Percentiles rank a stretch among this genome's conserved stretches.
These are phyloP conservation scores for Hypomyces perniciosus DNA, from an alignment of 2,329 filamentous ascomycete genomes.

Conservation along the genomic window DNA sequence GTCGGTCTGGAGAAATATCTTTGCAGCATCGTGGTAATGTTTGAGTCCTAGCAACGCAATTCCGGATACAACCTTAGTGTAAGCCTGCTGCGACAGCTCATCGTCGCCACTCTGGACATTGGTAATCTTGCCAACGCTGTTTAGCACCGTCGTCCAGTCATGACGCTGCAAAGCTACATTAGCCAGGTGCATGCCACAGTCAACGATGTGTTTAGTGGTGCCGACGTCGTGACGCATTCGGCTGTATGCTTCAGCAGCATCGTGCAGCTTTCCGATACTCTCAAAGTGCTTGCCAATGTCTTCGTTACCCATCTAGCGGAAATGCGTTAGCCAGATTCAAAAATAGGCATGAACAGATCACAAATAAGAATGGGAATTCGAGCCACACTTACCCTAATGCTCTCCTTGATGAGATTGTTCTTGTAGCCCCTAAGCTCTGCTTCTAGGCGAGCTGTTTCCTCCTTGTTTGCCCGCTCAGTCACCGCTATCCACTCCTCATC, in stretches of 20 bases:
- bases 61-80: conserved; percentile 47
- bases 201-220: conserved; percentile 73
- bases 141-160: conserved; percentile 67
- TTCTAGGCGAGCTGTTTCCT: conserved; percentile 71
- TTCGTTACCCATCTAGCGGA: conserved; percentile 78
- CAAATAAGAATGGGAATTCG: neutral
- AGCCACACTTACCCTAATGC: conserved; percentile 62
- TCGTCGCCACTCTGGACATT: conserved; percentile 44
- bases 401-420: conserved; percentile 96
- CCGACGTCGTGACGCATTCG: conserved; percentile 90
- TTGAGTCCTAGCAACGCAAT: conserved; percentile 42
- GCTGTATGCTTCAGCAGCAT: conserved; percentile 70
- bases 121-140: conserved; percentile 57
- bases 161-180: conserved; percentile 68
- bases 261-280: conserved; percentile 64
- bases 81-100: conserved; percentile 39
- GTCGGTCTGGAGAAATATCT: conserved; percentile 61
- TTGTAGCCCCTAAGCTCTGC: conserved; percentile 85
- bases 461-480: conserved; percentile 59
- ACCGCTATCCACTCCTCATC: conserved; percentile 73
- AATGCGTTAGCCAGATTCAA: neutral
- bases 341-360: neutral
- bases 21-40: conserved; percentile 58
- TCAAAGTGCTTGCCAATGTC: conserved; percentile 84
- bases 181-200: conserved; percentile 74